Evolutionary conservation across 2,329 filamentous ascomycete genomes (phyloP).

Genomic region (Dactylonectria macrodidyma): DNA sequence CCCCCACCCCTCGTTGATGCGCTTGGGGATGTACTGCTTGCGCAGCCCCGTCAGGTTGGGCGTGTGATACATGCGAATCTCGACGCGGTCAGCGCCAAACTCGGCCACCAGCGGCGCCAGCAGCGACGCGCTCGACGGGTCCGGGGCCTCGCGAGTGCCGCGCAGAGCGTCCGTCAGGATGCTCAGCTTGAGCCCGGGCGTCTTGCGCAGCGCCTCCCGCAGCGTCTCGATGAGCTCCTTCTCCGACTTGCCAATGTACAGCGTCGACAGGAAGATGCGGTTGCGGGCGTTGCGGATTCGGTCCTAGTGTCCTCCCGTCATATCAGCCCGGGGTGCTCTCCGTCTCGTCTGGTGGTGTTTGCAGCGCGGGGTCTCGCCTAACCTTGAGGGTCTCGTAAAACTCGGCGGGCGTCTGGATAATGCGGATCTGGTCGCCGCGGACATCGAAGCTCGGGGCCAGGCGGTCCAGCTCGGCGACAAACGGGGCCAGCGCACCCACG

Average conservation of each 20-base stretch:
- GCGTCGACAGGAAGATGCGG: constrained; percentile 92
- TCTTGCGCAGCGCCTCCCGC: constrained; percentile 79
- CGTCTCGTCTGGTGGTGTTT: not conserved
- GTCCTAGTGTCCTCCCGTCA: constrained; percentile 61
- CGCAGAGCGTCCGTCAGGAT: constrained; percentile 93
- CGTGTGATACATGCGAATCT: constrained; percentile 98
- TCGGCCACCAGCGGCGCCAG: constrained; percentile 87
- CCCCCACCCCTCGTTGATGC: constrained; percentile 98
- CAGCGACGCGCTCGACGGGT: constrained; percentile 89
- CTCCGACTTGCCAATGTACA: constrained; percentile 97
- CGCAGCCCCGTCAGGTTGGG: constrained; percentile 91
- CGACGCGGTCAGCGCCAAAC: constrained; percentile 87
- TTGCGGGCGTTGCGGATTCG: constrained; percentile 86
- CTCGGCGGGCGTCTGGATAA: constrained; percentile 85
- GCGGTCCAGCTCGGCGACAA: constrained; percentile 83
- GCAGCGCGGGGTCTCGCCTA: constrained; percentile 4
- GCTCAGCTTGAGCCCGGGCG: constrained; percentile 84
- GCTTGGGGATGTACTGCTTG: constrained; percentile 86
- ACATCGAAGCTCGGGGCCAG: constrained; percentile 94
- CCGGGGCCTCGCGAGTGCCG: constrained; percentile 90
- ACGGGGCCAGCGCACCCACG: constrained; percentile 64
- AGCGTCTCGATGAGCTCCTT: constrained; percentile 88
- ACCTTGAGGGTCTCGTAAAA: constrained; percentile 96
- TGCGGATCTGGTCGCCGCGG: constrained; percentile 82
- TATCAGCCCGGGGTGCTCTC: constrained; percentile 32